These are phyloP conservation scores for Tirmania nivea DNA, from an alignment of 495 filamentous ascomycete species.

Conservation along the genomic window DNA sequence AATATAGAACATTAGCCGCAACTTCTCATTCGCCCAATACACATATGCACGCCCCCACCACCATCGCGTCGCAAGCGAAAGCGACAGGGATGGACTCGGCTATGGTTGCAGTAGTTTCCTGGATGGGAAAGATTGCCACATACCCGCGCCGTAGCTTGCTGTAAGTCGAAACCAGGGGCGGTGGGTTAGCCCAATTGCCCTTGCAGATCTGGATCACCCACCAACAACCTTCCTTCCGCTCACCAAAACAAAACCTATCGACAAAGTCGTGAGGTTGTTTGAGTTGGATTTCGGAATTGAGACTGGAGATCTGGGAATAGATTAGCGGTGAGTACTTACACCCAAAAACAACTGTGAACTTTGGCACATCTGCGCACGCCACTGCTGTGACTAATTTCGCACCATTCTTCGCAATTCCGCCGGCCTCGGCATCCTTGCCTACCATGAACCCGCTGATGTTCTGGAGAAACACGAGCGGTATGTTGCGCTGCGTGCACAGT, in stretches of 20 bases:
- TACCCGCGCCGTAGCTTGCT: background rate
- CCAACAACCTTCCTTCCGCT: too few species aligned
- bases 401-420: constrained; percentile 93
- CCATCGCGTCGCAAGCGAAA: too few species aligned
- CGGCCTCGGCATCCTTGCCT: constrained; percentile 71
- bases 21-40: too few species aligned
- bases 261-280: too few species aligned
- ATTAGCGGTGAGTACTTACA: constrained; percentile 42
- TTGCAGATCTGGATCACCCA: too few species aligned
- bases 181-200: too few species aligned
- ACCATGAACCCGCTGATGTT: constrained; percentile 99
- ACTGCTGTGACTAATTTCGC: constrained; percentile 94
- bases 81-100: too few species aligned
- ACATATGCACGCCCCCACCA: too few species aligned
- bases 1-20: constrained; percentile 3
- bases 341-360: constrained; percentile 89
- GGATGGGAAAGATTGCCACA: background rate
- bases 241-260: too few species aligned
- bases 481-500: constrained; percentile 73
- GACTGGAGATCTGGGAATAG: too few species aligned
- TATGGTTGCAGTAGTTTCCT: background rate
- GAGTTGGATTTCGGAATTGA: too few species aligned
- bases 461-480: constrained; percentile 82
- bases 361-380: constrained; percentile 84
- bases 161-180: background rate